phyloP scores from a whole-genome alignment of 1,284 basidiomycete species.

The Acaromyces ingoldii region DNA sequence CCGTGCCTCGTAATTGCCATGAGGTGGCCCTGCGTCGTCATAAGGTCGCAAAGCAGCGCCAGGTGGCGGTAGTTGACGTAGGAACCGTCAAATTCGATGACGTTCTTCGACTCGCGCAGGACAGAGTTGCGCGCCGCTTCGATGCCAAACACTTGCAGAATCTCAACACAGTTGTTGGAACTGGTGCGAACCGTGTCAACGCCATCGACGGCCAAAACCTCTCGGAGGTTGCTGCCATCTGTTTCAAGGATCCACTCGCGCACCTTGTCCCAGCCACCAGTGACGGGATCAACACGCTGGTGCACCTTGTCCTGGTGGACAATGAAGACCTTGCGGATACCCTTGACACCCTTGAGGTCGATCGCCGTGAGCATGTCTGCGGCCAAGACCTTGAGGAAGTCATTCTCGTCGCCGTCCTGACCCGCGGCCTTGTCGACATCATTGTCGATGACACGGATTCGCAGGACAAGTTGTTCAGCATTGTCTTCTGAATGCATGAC shows the following conservation, averaged over 20 bases:
- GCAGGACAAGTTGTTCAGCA: constrained; percentile 92
- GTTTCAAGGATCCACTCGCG: constrained; percentile 94
- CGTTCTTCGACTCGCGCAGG: constrained; percentile 73
- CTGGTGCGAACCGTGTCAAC: constrained; percentile 88
- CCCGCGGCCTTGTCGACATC: constrained; percentile 80
- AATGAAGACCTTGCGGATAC: constrained; percentile 90
- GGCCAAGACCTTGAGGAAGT: constrained; percentile 92
- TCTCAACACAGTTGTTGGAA: constrained; percentile 94
- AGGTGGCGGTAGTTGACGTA: constrained; percentile 99
- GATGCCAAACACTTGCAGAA: constrained; percentile 94
- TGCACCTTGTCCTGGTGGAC: constrained; percentile 70
- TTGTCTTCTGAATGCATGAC: constrained; percentile 99
- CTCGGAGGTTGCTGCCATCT: constrained; percentile 62
- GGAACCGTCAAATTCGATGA: constrained; percentile 98
- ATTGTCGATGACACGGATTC: constrained; percentile 81
- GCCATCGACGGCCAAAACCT: constrained; percentile 82
- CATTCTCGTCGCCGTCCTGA: constrained; percentile 80
- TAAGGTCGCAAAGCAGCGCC: constrained; percentile 89
- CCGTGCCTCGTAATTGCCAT: constrained; percentile 99
- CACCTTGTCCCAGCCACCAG: constrained; percentile 45
- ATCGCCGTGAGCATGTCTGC: constrained; percentile 96
- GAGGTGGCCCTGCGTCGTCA: constrained; percentile 90
- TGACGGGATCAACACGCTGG: constrained; percentile 54
- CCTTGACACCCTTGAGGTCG: constrained; percentile 78
- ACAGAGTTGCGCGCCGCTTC: constrained; percentile 92